These are phyloP conservation scores for Malassezia pachydermatis DNA, from an alignment of 1,284 basidiomycete species.

Conservation along the genomic window DNA sequence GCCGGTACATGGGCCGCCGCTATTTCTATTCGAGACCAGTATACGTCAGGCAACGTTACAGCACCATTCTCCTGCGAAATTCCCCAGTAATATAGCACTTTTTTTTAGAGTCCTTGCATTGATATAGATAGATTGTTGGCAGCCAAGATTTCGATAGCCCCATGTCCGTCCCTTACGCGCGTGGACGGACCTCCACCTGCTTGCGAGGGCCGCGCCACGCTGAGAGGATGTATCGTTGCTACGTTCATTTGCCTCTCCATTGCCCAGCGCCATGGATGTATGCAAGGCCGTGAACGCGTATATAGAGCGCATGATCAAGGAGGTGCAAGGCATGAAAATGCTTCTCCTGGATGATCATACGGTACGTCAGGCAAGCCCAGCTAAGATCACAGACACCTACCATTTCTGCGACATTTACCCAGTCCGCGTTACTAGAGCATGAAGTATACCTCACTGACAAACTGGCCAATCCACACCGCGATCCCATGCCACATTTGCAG, in stretches of 20 bases:
- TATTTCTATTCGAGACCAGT: conserved; percentile 43
- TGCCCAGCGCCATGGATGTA: conserved; percentile 82
- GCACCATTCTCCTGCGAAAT: conserved; percentile 48
- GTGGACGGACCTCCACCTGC: not conserved
- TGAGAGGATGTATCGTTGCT: no score
- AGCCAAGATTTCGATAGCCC: no score
- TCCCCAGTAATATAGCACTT: not conserved
- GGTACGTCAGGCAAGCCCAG: not conserved
- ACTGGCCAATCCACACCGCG: conserved; percentile 63
- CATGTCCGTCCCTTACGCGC: not conserved
- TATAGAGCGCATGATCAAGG: conserved; percentile 76
- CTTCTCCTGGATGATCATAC: conserved; percentile 88
- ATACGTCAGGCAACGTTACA: conserved; percentile 38
- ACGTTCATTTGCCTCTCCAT: no score
- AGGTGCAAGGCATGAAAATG: conserved; percentile 85
- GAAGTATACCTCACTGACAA: conserved; percentile 96
- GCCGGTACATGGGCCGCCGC: conserved; percentile 47
- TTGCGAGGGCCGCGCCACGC: not conserved
- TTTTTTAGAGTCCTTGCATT: no score
- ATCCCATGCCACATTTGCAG: conserved; percentile 79
- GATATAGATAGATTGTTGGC: no score
- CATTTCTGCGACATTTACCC: conserved; percentile 85
- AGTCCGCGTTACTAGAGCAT: conserved; percentile 83
- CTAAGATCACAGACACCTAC: conserved; percentile 60
- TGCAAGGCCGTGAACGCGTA: conserved; percentile 90